Evolutionary conservation across 306 rosid species (phyloP).

Genomic region (Erythrophleum fordii): DNA sequence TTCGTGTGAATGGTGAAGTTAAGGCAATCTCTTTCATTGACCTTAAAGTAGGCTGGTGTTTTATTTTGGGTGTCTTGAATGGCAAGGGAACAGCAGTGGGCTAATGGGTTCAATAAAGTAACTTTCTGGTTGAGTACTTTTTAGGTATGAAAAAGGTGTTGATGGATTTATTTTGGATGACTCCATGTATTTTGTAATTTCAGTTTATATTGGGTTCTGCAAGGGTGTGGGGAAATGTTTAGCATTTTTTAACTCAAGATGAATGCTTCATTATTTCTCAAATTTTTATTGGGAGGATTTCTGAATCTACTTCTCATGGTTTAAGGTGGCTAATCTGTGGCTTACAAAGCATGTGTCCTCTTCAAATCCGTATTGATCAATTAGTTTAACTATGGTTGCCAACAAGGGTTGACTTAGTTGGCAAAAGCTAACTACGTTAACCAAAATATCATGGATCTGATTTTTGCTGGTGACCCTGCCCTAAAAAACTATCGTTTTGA

Average conservation of each 20-base stretch:
- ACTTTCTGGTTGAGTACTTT: conserved; percentile 40
- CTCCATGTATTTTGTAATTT: not conserved
- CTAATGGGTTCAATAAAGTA: conserved; percentile 21
- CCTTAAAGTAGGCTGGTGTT: conserved; percentile 35
- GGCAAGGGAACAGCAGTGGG: conserved; percentile 32
- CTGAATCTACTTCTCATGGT: conserved; percentile 14
- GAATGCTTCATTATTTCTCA: not conserved
- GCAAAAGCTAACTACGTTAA: conserved; percentile 4
- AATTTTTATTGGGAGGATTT: conserved; percentile 1
- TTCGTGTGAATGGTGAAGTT: conserved; percentile 43
- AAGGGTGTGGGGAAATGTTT: not conserved
- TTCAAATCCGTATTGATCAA: conserved; percentile 23
- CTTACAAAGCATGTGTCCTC: not conserved
- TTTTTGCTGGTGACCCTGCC: not conserved
- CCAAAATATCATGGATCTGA: not conserved
- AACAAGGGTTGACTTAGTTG: not conserved
- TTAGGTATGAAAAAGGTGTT: conserved; percentile 27
- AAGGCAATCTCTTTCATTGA: conserved; percentile 27
- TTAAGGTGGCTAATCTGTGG: not conserved
- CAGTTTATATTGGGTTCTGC: not conserved
- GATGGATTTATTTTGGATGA: not conserved
- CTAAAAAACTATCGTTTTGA: not conserved
- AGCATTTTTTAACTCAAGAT: not conserved
- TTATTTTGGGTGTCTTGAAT: conserved; percentile 41
- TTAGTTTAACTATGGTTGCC: conserved; percentile 13